Percentiles rank a stretch among this genome's conserved stretches.
Conservation (phyloP, 176 grass and related monocot species). For the Ensete ventricosum region DNA sequence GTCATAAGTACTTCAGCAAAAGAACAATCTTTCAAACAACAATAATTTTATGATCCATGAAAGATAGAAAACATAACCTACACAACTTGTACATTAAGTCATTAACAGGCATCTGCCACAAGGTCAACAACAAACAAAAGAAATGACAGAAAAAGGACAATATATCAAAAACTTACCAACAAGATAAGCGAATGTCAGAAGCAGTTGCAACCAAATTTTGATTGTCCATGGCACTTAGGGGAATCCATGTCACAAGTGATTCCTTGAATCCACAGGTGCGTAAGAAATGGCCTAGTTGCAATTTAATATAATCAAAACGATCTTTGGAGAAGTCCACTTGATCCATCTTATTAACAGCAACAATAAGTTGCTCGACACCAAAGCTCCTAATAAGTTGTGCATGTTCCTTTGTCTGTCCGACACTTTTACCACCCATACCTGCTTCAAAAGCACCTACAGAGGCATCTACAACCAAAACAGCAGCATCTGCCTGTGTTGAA, state of each 20-base stretch:
- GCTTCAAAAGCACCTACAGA: conserved; percentile 81
- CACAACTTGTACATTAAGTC: not conserved
- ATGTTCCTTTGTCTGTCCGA: conserved; percentile 86
- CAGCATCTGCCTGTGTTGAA: conserved; percentile 68
- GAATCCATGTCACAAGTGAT: conserved; percentile 54
- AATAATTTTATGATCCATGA: not conserved
- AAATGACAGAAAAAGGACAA: not conserved
- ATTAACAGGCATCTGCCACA: not conserved
- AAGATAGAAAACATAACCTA: not conserved
- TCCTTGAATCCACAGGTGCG: conserved; percentile 81
- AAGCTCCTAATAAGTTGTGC: conserved; percentile 81
- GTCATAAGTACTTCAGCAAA: not conserved
- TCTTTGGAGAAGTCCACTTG: conserved; percentile 50
- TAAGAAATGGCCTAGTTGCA: conserved; percentile 57
- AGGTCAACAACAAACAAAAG: not conserved
- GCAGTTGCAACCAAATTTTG: conserved; percentile 49
- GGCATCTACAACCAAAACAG: conserved; percentile 77
- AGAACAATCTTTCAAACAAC: not conserved
- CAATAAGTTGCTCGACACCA: conserved; percentile 72
- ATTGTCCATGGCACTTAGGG: conserved; percentile 70
- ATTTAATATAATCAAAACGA: conserved; percentile 52
- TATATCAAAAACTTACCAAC: conserved; percentile 43
- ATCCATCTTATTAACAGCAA: conserved; percentile 95
- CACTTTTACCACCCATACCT: conserved; percentile 54
- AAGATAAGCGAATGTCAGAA: conserved; percentile 59